Base-by-base conservation (phyloP, 306 rosid species). In the Vigna hirtella region DNA sequence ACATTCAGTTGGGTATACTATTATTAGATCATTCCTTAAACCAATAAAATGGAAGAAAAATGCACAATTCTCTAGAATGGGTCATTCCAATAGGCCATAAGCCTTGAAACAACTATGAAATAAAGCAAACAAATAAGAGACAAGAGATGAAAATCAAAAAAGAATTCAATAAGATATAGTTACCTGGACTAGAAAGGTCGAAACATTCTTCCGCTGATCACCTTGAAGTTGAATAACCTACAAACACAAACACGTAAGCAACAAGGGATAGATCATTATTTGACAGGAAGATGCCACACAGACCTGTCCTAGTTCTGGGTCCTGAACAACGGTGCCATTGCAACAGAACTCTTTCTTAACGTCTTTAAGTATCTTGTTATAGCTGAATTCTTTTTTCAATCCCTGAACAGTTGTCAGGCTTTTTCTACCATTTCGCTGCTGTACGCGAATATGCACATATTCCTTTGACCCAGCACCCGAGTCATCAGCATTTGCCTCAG, bases 181-280 rank as follows among this genome's bases (percentile, higher is more conserved):
- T 81, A 89, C 98, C 98, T 89, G 91, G 79, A 88, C 84, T 32
- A 93, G 88, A 78, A 93, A 93, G 58, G 88, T 70, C 69, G 88
- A 85, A 12, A 78, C 88, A 85, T 85, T 85, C 73, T 85, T 85
- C 86, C 98, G 48, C 81, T 93, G 97, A 85, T 93, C 98, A 1
- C 98, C 98, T 83, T 93, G 98, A 84, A 93, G 98, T 86, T 93
- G 98, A 81, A 93, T 91, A 82, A 93, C 98, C 98, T 93, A 38
- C 57, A 64, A 42, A 68, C 24, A 70, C 28, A 87, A 73, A 12
- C 28, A 7, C 45, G n/a, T 5, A 73, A 71, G 75, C 55, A 16
- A 34, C 13, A 18, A 6, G 20, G 73, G n/a, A 67, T 2, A 40
- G 1, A 5, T 14, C 52, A 26, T 50, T 61, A 28, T 15, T 10